Base-by-base conservation (phyloP, 2,329 filamentous ascomycete genomes). In the Sclerotinia nivalis region DNA sequence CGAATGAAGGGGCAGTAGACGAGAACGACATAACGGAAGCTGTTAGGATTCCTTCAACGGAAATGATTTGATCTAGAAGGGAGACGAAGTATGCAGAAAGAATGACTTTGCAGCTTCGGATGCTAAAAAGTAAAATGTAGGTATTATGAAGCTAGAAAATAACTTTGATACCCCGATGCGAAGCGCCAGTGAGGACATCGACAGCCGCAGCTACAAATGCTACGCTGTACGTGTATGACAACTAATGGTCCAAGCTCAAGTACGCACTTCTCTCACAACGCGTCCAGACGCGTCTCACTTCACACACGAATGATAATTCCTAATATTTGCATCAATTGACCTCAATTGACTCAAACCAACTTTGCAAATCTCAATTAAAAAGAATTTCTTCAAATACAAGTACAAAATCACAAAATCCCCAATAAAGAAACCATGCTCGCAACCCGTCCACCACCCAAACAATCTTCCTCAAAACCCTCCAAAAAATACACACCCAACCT, bases 401-500 rank as follows among this genome's bases (percentile, higher is more conserved):
- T 3, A 8, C 3, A 34, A 9, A 9, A 62, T 12, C 28, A 13
- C 37, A 45, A 1, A 56, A 58, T 5, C n/a, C 25, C 40, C 13
- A 56, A 6, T 18, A 22, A 49, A 47, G 31, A n/a, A 31, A 66
- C 34, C 25, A 66, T 66, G 64, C 64, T 66, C 12, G 64, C 64
- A 15, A 58, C 58, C 9, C 64, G 64, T 34, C 50, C 64, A 43
- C 34, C 45, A 52, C 52, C 66, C n/a, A 68, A 22, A 37, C 25
- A 47, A 37, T 18, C 37, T 37, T 25, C 64, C n/a, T 66, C 64
- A 2, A 66, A 66, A 58, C 18, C 50, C 25, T n/a, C 31, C 15
- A 62, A 54, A 49, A 69, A 55, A 47, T 55, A 45, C 47, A 55
- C 49, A 5, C 67, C 58, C 1, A 55, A 69, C 34, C 47, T 69